Evolutionary conservation across 2,329 filamentous ascomycete genomes (phyloP), one percentile per base, ranked within the genome.

Genomic region (Phyllosticta paracitricarpa): DNA sequence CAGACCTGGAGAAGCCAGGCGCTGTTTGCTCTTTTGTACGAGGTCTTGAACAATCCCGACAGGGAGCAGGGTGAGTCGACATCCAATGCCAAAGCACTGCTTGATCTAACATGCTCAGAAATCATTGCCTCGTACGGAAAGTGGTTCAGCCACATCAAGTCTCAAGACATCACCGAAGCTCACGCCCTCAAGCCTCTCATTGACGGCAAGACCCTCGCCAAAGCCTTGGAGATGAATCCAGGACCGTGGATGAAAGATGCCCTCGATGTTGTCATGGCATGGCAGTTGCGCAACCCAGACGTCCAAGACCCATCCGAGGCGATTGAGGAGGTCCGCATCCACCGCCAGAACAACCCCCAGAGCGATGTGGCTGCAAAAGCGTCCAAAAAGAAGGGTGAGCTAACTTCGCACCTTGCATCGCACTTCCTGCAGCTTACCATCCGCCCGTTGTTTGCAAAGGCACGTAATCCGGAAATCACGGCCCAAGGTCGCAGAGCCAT

Each of bases 181-280:
- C 75, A 78, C 66, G 71, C 70, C 5, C 71, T 81, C 64, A 80
- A 75, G 67, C 76, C 79, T 14, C 72, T 82, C 4, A 67, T 96
- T 35, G 89, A 95, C 69, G 93, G 94, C 17, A 88, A 83, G 51
- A 78, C 87, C 58, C 81, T 97, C 22, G 83, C 85, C 19, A 81
- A 85, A 64, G 84, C 83, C 3, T 78, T 97, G 3, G 77, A 75
- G 19, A 84, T 81, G 0, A 85, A 84, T 64, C 87, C 89, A 0
- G 91, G 90, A 0, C 85, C 80, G n/a, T 97, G 93, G 93, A 88
- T 95, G 81, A 84, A 84, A 59, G 80, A 81, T 54, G 91, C 91
- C 3, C 76, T 96, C 55, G 88, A 95, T 33, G 78, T 91, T 3
- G 89, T 90, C 63, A 83, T 95, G 73, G 85, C 86, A 63, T 97